Conservation (phyloP, 306 rosid genomes). For the Luffa acutangula region DNA sequence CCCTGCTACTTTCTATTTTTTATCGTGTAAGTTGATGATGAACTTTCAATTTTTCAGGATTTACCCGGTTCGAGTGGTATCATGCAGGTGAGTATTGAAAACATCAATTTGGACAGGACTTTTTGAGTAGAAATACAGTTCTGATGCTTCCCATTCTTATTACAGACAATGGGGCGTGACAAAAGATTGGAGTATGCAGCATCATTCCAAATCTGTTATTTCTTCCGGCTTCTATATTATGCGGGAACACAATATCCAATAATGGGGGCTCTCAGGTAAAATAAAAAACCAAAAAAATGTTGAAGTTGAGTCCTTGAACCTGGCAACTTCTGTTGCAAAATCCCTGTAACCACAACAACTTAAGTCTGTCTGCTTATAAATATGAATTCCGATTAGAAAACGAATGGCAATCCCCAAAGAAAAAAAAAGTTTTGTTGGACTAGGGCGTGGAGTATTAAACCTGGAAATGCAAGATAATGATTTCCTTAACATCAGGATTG, state of each 20-base stretch:
- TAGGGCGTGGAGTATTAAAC: background rate
- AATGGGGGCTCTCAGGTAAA: slow-evolving; percentile 85
- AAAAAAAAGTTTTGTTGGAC: background rate
- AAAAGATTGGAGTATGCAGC: slow-evolving; percentile 81
- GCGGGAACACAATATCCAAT: slow-evolving; percentile 95
- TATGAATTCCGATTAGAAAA: background rate
- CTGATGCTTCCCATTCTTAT: slow-evolving; percentile 14
- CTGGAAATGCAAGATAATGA: background rate
- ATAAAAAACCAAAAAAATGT: background rate
- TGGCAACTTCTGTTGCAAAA: background rate
- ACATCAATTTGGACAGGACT: slow-evolving; percentile 16
- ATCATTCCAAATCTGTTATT: slow-evolving; percentile 69
- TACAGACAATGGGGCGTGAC: slow-evolving; percentile 89
- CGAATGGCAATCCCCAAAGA: background rate
- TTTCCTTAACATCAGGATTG: background rate
- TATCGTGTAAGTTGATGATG: background rate
- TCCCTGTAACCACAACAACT: background rate
- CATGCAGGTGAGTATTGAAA: slow-evolving; percentile 67
- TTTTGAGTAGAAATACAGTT: background rate
- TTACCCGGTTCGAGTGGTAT: slow-evolving; percentile 92
- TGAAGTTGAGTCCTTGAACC: background rate
- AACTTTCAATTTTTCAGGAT: slow-evolving; percentile 41
- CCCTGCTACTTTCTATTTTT: background rate
- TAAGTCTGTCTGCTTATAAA: background rate
- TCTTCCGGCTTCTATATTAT: slow-evolving; percentile 87